Conservation (phyloP, 495 filamentous ascomycete species). For the Aspergillus conjunctus region DNA sequence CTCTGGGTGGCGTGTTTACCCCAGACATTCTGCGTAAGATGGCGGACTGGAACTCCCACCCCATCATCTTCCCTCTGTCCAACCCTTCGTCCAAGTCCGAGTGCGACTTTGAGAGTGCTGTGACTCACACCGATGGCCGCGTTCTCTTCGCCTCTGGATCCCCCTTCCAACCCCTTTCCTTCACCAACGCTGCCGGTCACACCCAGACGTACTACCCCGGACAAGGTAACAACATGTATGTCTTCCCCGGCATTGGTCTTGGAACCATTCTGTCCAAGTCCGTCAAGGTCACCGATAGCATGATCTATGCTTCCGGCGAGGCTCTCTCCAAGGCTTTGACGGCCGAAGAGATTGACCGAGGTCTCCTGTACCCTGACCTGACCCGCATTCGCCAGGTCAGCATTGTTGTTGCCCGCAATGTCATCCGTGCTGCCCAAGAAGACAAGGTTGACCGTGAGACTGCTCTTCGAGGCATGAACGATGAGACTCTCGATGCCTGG, state of each 20-base stretch:
- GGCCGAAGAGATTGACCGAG: slow-evolving; percentile 74
- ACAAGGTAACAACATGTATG: slow-evolving; percentile 93
- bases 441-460: slow-evolving; percentile 82
- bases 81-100: slow-evolving; percentile 96
- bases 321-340: slow-evolving; percentile 79
- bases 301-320: slow-evolving; percentile 88
- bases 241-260: slow-evolving; percentile 96
- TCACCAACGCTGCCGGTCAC: slow-evolving; percentile 59
- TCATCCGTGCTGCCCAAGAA: slow-evolving; percentile 87
- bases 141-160: slow-evolving; percentile 94
- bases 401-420: slow-evolving; percentile 82
- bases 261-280: slow-evolving; percentile 92
- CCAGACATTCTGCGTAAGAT: slow-evolving; percentile 82
- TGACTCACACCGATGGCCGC: slow-evolving; percentile 84
- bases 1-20: slow-evolving; percentile 92
- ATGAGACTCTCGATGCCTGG: slow-evolving; percentile 74
- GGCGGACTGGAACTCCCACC: slow-evolving; percentile 75
- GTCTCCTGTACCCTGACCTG: slow-evolving; percentile 91
- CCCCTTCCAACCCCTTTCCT: slow-evolving; percentile 75
- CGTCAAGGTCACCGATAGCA: slow-evolving; percentile 85
- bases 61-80: slow-evolving; percentile 91
- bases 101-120: slow-evolving; percentile 91
- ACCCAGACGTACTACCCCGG: slow-evolving; percentile 79
- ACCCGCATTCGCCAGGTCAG: slow-evolving; percentile 88
- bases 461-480: slow-evolving; percentile 66